Base-by-base conservation (phyloP, 164 flowering plant genomes). In the Magnolia changhungtana region DNA sequence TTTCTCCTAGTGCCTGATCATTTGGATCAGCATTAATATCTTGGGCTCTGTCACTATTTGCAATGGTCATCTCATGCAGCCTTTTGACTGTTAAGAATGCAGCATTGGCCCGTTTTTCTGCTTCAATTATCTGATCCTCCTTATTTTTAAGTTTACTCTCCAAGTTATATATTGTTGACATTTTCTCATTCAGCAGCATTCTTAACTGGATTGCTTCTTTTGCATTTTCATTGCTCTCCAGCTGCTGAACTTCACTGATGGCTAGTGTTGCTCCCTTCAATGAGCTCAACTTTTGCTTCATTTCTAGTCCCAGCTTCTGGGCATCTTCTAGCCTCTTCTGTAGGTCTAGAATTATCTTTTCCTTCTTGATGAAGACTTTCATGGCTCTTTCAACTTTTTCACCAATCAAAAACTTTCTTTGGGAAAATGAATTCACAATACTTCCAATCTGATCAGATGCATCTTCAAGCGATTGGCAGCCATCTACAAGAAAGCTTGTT, bases 211-310 rank as follows among this genome's bases (percentile, higher is more conserved):
- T 49, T 64, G 63, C 79, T 71, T 86, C 88, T 71, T 78, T 82
- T 74, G 64, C n/a, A 74, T 29, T 78, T 76, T 78, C 86, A 70
- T 77, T 79, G 67, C 71, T 80, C 63, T 80, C 86, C 59, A 75
- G 74, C 75, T 84, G 84, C 29, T 83, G 88, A 81, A 79, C 70
- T 84, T 84, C 89, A 81, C 85, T 88, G 52, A 92, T 84, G 73
- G 90, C 91, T 45, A 92, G 71, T 75, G 94, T 80, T 78, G 94
- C 98, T 59, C 85, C 89, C 82, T 84, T 90, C 83, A 94, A 83
- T 72, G 89, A 84, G 72, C 77, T 82, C 77, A 92, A 81, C 74
- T 92, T 90, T 76, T 75, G 74, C 76, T 87, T 88, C 90, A 90
- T 83, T 63, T 89, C 88, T 72, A 65, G 1, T 23, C 87, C 85